These are phyloP conservation scores for Adansonia madagascariensis DNA, from an alignment of 441 rosid genomes.

Conservation along the genomic window DNA sequence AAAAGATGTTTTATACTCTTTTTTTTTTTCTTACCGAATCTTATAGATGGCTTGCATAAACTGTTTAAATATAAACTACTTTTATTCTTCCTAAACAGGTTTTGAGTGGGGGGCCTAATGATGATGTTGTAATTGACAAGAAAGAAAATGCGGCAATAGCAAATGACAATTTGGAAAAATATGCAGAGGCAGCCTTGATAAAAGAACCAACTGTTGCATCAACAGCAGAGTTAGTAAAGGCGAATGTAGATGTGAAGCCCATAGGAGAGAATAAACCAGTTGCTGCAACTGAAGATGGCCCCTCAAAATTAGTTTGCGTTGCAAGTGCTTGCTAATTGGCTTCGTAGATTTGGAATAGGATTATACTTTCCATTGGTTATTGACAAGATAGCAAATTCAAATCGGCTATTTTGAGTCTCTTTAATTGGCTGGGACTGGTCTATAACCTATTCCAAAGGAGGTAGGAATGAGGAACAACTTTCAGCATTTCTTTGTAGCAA, in stretches of 20 bases:
- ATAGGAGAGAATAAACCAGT: slow-evolving; percentile 40
- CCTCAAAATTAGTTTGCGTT: slow-evolving; percentile 35
- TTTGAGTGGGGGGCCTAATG: slow-evolving; percentile 42
- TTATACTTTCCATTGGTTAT: slow-evolving; percentile 1
- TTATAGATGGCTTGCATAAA: neutral
- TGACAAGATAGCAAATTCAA: neutral
- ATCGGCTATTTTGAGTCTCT: neutral
- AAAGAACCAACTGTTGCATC: slow-evolving; percentile 28
- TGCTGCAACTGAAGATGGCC: slow-evolving; percentile 30
- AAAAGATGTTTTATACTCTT: neutral
- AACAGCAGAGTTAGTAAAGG: slow-evolving; percentile 27
- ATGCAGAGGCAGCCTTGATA: slow-evolving; percentile 27
- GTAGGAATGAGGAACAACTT: neutral
- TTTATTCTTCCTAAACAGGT: slow-evolving; percentile 42
- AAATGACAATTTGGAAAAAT: slow-evolving; percentile 33
- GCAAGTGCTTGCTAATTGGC: slow-evolving; percentile 55
- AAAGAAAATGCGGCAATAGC: slow-evolving; percentile 32
- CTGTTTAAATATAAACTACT: neutral
- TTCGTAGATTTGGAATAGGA: slow-evolving; percentile 3
- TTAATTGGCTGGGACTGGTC: neutral
- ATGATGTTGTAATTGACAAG: slow-evolving; percentile 24
- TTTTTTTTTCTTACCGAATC: neutral
- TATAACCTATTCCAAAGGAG: neutral
- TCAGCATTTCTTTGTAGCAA: neutral
- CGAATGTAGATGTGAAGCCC: slow-evolving; percentile 43